These are phyloP conservation scores for Fusarium verrucosum DNA, from an alignment of 2,329 filamentous ascomycete species.

Conservation along the genomic window DNA sequence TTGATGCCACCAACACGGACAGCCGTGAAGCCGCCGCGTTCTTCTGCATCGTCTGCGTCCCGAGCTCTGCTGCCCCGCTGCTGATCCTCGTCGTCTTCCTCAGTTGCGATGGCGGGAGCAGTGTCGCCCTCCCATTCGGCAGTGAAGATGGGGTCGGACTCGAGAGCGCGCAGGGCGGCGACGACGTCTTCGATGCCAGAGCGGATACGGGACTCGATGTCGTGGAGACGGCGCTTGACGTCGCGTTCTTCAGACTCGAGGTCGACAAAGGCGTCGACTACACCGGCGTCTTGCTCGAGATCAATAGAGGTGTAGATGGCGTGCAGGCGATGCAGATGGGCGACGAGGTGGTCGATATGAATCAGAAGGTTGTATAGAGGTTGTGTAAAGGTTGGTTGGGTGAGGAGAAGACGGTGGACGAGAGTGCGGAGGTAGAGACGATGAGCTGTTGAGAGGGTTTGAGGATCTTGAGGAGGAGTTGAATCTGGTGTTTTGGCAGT, in stretches of 20 bases:
- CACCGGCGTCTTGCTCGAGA: conserved; percentile 82
- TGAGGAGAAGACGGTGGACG: conserved; percentile 71
- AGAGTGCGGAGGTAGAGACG: conserved; percentile 77
- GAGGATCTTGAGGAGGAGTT: conserved; percentile 73
- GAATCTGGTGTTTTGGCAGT: conserved; percentile 32
- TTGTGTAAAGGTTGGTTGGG: conserved; percentile 69
- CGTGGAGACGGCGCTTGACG: conserved; percentile 70
- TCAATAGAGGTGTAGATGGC: conserved; percentile 80
- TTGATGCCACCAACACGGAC: conserved; percentile 82
- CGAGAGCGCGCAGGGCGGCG: conserved; percentile 58
- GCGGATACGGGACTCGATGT: conserved; percentile 72
- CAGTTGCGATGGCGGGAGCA: conserved; percentile 18
- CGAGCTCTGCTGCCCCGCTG: conserved; percentile 33
- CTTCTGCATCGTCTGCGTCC: conserved; percentile 53
- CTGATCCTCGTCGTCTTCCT: conserved; percentile 22
- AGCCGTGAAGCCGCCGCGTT: conserved; percentile 66
- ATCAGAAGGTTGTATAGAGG: conserved; percentile 73
- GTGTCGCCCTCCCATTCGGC: conserved; percentile 54
- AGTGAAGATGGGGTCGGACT: conserved; percentile 56
- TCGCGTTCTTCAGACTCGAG: conserved; percentile 77
- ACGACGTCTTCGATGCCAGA: conserved; percentile 74
- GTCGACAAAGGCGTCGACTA: conserved; percentile 78
- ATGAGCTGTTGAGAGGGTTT: conserved; percentile 84
- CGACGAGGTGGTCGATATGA: conserved; percentile 83
- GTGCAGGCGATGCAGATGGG: conserved; percentile 79